These are phyloP conservation scores for Lipomyces chichibuensis DNA, from an alignment of 805 yeast species.

Conservation along the genomic window DNA sequence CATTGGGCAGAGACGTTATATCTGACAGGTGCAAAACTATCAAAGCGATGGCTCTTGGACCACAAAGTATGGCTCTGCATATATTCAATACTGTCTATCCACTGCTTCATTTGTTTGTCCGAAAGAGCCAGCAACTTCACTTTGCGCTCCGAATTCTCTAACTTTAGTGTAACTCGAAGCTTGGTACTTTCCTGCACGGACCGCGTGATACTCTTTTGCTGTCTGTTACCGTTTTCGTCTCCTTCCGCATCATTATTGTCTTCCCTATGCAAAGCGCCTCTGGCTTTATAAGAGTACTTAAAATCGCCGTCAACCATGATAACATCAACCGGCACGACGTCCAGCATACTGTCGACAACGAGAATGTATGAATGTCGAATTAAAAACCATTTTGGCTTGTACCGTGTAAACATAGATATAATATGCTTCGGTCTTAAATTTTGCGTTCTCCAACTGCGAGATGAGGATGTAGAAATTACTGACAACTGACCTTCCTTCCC, in stretches of 20 bases:
- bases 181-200: conserved; percentile 35
- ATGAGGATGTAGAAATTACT: conserved; percentile 77
- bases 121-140: conserved; percentile 72
- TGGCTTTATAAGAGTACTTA: conserved; percentile 49
- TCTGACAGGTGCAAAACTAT: conserved; percentile 90
- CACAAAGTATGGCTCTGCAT: conserved; percentile 74
- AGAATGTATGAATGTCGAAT: conserved; percentile 81
- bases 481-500: conserved; percentile 90
- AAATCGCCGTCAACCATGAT: conserved; percentile 84
- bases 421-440: conserved; percentile 80
- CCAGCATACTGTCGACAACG: conserved; percentile 81
- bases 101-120: conserved; percentile 62
- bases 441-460: conserved; percentile 96
- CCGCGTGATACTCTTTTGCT: conserved; percentile 2
- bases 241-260: conserved; percentile 20
- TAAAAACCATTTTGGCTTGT: conserved; percentile 89
- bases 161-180: conserved; percentile 38
- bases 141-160: conserved; percentile 79
- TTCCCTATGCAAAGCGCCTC: conserved; percentile 21
- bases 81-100: conserved; percentile 72
- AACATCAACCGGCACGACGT: conserved; percentile 88
- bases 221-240: conserved; percentile 12
- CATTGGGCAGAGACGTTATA: conserved; percentile 87
- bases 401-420: conserved; percentile 85
- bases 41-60: conserved; percentile 76